Base-by-base conservation (phyloP, 2,329 filamentous ascomycete genomes). In the Ceratocystiopsis minuta region DNA sequence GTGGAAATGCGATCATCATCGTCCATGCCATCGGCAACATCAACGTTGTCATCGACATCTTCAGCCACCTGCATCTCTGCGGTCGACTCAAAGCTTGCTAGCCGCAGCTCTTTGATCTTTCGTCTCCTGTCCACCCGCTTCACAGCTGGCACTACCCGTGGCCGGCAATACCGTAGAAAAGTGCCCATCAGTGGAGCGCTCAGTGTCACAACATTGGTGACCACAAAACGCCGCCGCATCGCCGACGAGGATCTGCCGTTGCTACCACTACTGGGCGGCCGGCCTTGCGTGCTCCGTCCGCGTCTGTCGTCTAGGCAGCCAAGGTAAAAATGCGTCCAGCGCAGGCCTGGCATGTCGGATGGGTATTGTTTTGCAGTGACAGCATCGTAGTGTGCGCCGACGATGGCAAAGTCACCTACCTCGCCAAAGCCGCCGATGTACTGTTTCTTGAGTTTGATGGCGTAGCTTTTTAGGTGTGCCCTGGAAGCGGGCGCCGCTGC, bases 391-490 rank as follows among this genome's bases (percentile, higher is more conserved):
- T 74, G 73, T 6, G 75, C 86, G 0, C 83, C 86, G 3, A 94
- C 63, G 2, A 88, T 67, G 2, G 80, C 78, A 53, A 94, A 82
- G 55, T 94, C 87, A 11, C 81, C 81, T 28, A 85, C 74, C 46
- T 92, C 86, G 1, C 85, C 84, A 54, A 88, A 73, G 3, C 75
- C 75, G 20, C 70, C 66, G 34, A 93, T 71, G 51, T 92, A 93
- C 52, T 90, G 83, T 52, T 85, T 85, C 57, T 94, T 94, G 36
- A 94, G 58, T 58, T 94, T 94, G 52, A 94, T 82, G 54, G 75
- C 80, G 43, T 62, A 65, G 37, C 49, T 51, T 1, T 34, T 17
- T 13, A 45, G 39, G 32, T 43, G 36, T 5, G n/a, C n/a, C 18
- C 14, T 6, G 1, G 16, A 32, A 2, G 34, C 4, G 4, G 20